phyloP scores from a whole-genome alignment of 306 rosid genomes.

The Vicia faba region DNA sequence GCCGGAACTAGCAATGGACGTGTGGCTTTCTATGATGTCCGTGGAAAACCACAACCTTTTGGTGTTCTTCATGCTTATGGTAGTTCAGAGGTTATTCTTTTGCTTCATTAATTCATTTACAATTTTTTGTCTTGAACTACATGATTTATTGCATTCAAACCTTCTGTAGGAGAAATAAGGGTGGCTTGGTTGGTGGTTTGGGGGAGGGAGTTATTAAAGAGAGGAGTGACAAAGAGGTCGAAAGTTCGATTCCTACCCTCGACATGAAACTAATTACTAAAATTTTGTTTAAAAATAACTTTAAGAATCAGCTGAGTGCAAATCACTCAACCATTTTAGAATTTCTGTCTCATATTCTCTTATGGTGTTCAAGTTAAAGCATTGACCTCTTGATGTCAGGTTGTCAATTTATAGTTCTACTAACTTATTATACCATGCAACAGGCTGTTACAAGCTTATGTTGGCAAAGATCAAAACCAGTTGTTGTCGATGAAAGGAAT shows the following conservation, averaged over 20 bases:
- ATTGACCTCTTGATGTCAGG: slow-evolving; percentile 20
- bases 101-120: background rate
- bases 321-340: slow-evolving; percentile 3
- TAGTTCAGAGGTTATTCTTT: slow-evolving; percentile 52
- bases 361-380: background rate
- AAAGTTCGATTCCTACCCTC: background rate
- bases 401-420: slow-evolving; percentile 27
- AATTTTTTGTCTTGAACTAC: slow-evolving; percentile 22
- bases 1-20: slow-evolving; percentile 98
- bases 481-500: slow-evolving; percentile 69
- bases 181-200: background rate
- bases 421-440: slow-evolving; percentile 44
- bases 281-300: background rate
- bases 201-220: background rate
- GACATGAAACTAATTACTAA: background rate
- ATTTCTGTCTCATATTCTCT: background rate
- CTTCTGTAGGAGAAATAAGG: background rate
- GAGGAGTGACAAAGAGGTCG: background rate
- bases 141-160: slow-evolving; percentile 25
- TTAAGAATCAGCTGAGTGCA: background rate
- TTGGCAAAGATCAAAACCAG: slow-evolving; percentile 99
- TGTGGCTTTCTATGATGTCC: slow-evolving; percentile 92
- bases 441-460: slow-evolving; percentile 97
- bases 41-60: slow-evolving; percentile 93
- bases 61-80: slow-evolving; percentile 87